These are phyloP conservation scores for Hymenoscyphus albidus DNA, from an alignment of 2,329 filamentous ascomycete genomes.

Conservation along the genomic window DNA sequence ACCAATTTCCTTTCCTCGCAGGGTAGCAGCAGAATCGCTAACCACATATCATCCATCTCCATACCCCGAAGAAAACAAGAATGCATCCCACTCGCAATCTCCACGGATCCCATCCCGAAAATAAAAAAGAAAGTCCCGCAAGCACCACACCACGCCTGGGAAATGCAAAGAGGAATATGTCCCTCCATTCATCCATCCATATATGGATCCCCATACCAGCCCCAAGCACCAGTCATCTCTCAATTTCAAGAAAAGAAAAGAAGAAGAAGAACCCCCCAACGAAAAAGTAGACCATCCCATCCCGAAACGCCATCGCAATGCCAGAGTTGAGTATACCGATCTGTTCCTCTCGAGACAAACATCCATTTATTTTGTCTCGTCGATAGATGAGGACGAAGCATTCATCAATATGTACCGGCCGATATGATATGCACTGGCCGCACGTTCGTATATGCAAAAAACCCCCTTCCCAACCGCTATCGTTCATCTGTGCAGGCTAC, in stretches of 20 bases:
- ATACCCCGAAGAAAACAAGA: neutral
- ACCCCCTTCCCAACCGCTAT: neutral
- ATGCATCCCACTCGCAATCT: neutral
- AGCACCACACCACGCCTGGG: neutral
- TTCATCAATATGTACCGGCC: neutral
- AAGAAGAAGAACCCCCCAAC: neutral
- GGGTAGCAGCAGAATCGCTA: neutral
- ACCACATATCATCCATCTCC: neutral
- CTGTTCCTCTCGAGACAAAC: neutral
- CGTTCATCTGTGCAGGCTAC: neutral
- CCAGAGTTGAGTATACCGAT: conserved; percentile 4
- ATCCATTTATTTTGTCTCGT: neutral
- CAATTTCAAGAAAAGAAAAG: too few relatives aligned
- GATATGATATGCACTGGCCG: neutral
- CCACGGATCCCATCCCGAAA: neutral
- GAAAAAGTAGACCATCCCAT: neutral
- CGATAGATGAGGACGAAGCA: neutral
- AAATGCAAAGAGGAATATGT: neutral
- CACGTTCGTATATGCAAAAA: neutral
- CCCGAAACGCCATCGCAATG: conserved; percentile 7
- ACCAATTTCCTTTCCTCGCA: neutral
- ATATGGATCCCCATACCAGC: too few relatives aligned
- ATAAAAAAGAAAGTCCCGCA: neutral
- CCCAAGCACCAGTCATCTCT: too few relatives aligned
- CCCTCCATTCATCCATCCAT: neutral